These are phyloP conservation scores for Carex myosuroides DNA, from an alignment of 176 grass and related monocot genomes.

Conservation along the genomic window DNA sequence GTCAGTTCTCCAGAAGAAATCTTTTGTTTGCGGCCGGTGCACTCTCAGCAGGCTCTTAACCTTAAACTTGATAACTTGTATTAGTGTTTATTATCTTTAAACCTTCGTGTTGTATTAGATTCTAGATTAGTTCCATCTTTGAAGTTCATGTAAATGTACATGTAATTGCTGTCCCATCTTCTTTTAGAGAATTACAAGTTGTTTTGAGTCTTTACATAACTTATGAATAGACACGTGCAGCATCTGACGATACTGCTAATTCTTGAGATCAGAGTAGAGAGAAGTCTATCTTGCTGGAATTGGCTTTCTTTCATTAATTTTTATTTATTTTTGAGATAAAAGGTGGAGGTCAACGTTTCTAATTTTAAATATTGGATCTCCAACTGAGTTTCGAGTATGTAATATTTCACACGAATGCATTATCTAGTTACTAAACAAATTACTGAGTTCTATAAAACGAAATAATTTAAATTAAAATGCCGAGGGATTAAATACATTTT, in stretches of 20 bases:
- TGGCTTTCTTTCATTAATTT: neutral
- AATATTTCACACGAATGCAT: no score
- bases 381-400: no score
- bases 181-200: neutral
- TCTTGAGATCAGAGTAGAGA: neutral
- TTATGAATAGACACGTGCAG: neutral
- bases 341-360: no score
- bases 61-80: neutral
- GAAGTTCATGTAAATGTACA: neutral
- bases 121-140: neutral
- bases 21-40: slow-evolving; percentile 83
- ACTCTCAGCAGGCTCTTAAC: slow-evolving; percentile 36
- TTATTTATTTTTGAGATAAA: no score
- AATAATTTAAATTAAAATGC: neutral
- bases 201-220: neutral
- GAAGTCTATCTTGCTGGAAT: neutral
- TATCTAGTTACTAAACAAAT: no score
- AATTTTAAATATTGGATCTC: no score
- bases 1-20: slow-evolving; percentile 89
- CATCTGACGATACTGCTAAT: neutral
- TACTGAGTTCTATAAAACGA: neutral
- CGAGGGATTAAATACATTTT: no score
- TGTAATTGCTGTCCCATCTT: neutral
- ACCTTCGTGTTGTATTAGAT: slow-evolving; percentile 3
- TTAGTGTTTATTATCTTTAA: neutral